phyloP scores from a whole-genome alignment of 495 filamentous ascomycete species.

The Daldinia caldariorum region DNA sequence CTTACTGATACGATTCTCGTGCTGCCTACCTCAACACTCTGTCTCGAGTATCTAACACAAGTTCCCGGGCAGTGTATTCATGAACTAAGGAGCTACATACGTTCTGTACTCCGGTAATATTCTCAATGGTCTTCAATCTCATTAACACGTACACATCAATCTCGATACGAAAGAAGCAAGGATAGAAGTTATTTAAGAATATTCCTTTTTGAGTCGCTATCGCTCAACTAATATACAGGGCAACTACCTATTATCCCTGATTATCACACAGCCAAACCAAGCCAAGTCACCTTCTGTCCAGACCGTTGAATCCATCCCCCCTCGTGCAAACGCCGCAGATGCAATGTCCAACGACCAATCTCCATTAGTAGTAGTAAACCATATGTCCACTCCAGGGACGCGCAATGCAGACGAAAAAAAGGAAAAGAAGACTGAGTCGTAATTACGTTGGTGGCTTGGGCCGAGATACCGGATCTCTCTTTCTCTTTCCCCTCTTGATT shows the following conservation, averaged over 20 bases:
- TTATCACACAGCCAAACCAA: background rate
- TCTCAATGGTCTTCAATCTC: background rate
- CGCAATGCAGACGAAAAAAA: constrained; percentile 5
- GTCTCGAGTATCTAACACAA: too few species aligned
- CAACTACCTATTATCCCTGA: background rate
- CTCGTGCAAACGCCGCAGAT: background rate
- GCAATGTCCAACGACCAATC: constrained; percentile 6
- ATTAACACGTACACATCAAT: background rate
- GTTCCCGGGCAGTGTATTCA: too few species aligned
- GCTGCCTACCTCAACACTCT: too few species aligned
- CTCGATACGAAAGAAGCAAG: background rate
- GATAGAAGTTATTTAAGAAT: background rate
- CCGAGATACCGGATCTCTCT: constrained; percentile 46
- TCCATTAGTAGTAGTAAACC: constrained; percentile 2
- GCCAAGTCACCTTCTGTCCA: background rate
- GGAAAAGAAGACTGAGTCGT: background rate
- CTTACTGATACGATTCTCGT: too few species aligned
- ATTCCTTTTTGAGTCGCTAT: background rate
- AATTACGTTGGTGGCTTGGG: constrained; percentile 31
- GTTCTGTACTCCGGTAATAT: background rate
- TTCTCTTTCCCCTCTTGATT: constrained; percentile 4
- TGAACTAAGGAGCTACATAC: background rate
- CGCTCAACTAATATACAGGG: constrained; percentile 1
- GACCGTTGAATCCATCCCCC: background rate
- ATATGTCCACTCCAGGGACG: constrained; percentile 9